Evolutionary conservation across 139 green algal genomes (phyloP), one percentile per base, ranked within the genome.

Genomic region (Marvania coccoides): DNA sequence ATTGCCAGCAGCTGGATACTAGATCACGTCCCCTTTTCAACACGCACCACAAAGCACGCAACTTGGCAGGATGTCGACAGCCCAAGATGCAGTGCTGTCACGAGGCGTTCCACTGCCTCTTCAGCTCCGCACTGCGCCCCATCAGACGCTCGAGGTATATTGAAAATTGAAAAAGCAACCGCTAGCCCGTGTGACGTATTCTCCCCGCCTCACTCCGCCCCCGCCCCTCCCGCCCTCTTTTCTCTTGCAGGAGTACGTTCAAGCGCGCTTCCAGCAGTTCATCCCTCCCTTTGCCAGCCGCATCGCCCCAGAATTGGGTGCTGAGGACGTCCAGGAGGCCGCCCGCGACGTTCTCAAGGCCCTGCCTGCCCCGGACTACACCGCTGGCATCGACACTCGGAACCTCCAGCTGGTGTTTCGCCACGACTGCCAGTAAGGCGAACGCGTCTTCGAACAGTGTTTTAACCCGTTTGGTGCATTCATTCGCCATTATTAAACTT

Each of bases 361-460:
- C 24, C 62, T 95, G 39, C 85, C 87, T 1, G 61, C 66, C 1
- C 78, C 83, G 4, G 83, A 88, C n/a, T 81, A 87, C 55, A 66
- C 61, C 2, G 61, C 84, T 7, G 59, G 77, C 26, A 46, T 85
- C 23, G 87, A 88, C 70, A 63, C 73, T 33, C 75, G 80, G 28
- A 79, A 94, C 34, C 74, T 95, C 31, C 89, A 96, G 70, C 74
- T 96, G 6, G 89, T 96, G 0, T 96, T 95, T 59, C 73, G 89
- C 0, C 89, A 96, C 62, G 89, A 96, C 61, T 96, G 89, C 75
- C 48, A 90, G 86, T 92, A 46, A 81, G 87, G 42, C 19, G n/a
- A n/a, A n/a, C n/a, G n/a, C n/a, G n/a, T n/a, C n/a, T n/a, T n/a
- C n/a, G n/a, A n/a, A n/a, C n/a, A n/a, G n/a, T n/a, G n/a, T n/a